phyloP scores from a whole-genome alignment of 768 basidiomycete species.

The Hemileccinum impolitum region DNA sequence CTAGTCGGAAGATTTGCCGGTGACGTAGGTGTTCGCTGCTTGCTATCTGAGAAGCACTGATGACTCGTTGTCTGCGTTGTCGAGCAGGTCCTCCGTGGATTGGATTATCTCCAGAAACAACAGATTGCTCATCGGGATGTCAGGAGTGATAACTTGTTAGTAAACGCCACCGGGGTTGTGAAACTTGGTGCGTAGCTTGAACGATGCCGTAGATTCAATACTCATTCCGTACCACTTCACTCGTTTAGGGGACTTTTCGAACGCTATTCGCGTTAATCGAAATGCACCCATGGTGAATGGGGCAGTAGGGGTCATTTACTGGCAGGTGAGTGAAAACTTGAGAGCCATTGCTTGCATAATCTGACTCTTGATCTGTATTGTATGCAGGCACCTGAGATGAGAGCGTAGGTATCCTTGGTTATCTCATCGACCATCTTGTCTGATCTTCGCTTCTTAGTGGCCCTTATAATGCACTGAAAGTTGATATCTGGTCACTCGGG shows the following conservation, averaged over 20 bases:
- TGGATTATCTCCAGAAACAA: conserved; percentile 62
- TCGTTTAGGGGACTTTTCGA: conserved; percentile 72
- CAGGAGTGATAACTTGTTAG: conserved; percentile 76
- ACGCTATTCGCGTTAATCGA: conserved; percentile 58
- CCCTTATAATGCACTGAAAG: conserved; percentile 67
- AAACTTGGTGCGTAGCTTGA: conserved; percentile 59
- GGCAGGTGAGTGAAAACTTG: conserved; percentile 54
- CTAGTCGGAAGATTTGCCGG: conserved; percentile 70
- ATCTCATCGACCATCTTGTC: not conserved
- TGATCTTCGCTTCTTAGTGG: conserved; percentile 40
- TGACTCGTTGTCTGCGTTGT: not conserved
- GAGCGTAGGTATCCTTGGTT: conserved; percentile 46
- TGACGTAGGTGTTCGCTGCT: conserved; percentile 55
- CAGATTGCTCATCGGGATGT: conserved; percentile 81
- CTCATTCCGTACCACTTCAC: conserved; percentile 1
- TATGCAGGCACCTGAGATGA: conserved; percentile 67
- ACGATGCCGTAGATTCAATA: no score
- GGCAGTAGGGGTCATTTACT: conserved; percentile 69
- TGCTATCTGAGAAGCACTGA: not conserved
- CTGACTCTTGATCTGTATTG: not conserved
- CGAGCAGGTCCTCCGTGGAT: conserved; percentile 56
- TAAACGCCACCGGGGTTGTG: conserved; percentile 65
- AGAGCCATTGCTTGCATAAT: not conserved
- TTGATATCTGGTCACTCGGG: conserved; percentile 80
- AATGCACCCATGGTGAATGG: conserved; percentile 52